Base-by-base conservation (phyloP, 345 rosid species). In the Populus ilicifolia region DNA sequence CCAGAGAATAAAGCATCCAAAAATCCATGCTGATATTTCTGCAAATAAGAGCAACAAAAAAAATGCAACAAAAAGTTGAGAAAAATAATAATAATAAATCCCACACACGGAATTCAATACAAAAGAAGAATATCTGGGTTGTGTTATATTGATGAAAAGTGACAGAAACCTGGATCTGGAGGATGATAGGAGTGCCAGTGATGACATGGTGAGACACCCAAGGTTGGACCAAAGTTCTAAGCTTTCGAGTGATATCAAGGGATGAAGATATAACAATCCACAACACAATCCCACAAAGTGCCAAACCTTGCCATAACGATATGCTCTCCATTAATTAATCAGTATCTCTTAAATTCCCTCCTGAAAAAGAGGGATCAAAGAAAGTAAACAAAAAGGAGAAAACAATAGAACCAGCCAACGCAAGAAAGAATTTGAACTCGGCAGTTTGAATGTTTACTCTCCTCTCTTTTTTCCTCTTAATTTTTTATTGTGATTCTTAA, bases 1-100 rank as follows among this genome's bases (percentile, higher is more conserved):
- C 75, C 92, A 78, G 94, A 92, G 87, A 96, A 96, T 63, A 96
- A 36, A 80, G 85, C 95, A 88, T 96, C 99, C 83, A 89, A 77
- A 66, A 82, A 71, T 77, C 87, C 76, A 79, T 89, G 89, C 80
- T 86, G 90, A 84, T 80, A 72, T 77, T 85, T 91, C 99, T 96
- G 92, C 85, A 80, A 36, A 79, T 25, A 74, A 64, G 69, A 76
- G 36, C 56, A 12, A 46, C 54, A 12, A 5, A 44, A 33, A 62
- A 71, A 72, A 27, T 25, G 8, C 52, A 17, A 18, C 44, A 52
- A 33, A 33, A 33, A 4, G 29, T 4, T 0, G 36, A 33, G 36
- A 33, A 33, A 4, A 33, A 33, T 33, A 33, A 33, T 3, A 33
- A 33, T 0, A 33, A 33, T 0, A 33, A 33, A 33, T 33, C 36